Evolutionary conservation across 2,329 filamentous ascomycete species (phyloP), one percentile per base, ranked within the genome.

Genomic region (Lecanicillium sp.): DNA sequence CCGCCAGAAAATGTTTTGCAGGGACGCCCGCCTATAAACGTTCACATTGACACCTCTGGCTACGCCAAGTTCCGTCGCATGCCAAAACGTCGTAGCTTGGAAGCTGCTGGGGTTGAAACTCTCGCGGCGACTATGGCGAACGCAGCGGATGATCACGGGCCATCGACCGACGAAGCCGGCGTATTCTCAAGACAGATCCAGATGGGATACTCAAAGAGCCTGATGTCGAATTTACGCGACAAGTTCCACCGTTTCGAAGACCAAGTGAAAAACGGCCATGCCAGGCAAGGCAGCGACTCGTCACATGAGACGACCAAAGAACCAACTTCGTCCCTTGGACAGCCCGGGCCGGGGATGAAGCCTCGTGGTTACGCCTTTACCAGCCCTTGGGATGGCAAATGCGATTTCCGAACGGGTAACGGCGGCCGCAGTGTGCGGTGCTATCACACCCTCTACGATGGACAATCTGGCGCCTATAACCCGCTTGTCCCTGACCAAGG

Each of bases 361-460:
- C 68, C 78, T 0, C 70, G 71, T 22, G 83, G 80, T 14, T 94
- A 94, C 59, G 74, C 78, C 1, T 95, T 95, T 55, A 64, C 69
- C 15, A 92, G 85, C 30, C 89, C 88, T 0, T 96, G 90, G 90
- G 80, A 86, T 44, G 85, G 86, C 13, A 74, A 75, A 30, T 96
- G 90, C 62, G 84, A 89, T 44, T 96, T 96, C 59, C 70, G 76
- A 13, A 92, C 88, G 0, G 83, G 84, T 28, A 71, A 78, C 40
- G 81, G 76, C 31, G 89, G 90, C 3, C 80, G 83, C 37, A 82
- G 76, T 40, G 62, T 94, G 12, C 79, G 78, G 56, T 89, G 84
- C 59, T 79, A 78, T 40, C 86, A 94, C 57, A 64, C 75, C n/a
- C 66, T 88, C 2, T 70, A 74, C 19, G 64, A 67, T 4, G 57